These are phyloP conservation scores for Populus tomentosa DNA, from an alignment of 441 rosid species.

Conservation along the genomic window DNA sequence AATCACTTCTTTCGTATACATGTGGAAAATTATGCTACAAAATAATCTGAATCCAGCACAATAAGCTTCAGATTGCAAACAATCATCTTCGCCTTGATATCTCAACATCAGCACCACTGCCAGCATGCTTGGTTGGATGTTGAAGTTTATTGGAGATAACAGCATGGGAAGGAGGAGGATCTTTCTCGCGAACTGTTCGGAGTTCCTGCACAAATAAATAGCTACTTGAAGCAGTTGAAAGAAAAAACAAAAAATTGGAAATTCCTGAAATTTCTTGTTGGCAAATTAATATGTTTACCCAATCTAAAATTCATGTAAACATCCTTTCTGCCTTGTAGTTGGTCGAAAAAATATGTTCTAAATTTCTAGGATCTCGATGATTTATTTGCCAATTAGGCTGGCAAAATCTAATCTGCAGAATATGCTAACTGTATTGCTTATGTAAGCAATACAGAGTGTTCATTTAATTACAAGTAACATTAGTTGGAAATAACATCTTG, in stretches of 20 bases:
- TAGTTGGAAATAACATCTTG: neutral
- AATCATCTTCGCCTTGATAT: slow-evolving; percentile 40
- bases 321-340: no score
- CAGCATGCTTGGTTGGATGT: slow-evolving; percentile 24
- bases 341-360: no score
- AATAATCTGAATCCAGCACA: slow-evolving; percentile 12
- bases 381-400: neutral
- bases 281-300: no score
- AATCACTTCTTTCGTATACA: slow-evolving; percentile 3
- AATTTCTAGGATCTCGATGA: neutral
- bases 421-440: neutral
- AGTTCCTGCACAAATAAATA: slow-evolving; percentile 42
- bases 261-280: neutral
- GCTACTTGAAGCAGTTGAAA: neutral
- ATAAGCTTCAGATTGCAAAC: slow-evolving; percentile 5
- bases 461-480: neutral
- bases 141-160: slow-evolving; percentile 19
- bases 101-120: slow-evolving; percentile 17
- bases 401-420: neutral
- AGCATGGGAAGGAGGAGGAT: slow-evolving; percentile 19
- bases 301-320: no score
- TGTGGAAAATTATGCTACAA: slow-evolving; percentile 16
- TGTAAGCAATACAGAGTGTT: neutral
- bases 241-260: neutral
- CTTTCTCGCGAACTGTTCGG: slow-evolving; percentile 41